Percentiles rank a stretch among this genome's conserved stretches.
Conservation (phyloP, 2,329 filamentous ascomycete species). For the Paecilomyces dactylethromorphus region DNA sequence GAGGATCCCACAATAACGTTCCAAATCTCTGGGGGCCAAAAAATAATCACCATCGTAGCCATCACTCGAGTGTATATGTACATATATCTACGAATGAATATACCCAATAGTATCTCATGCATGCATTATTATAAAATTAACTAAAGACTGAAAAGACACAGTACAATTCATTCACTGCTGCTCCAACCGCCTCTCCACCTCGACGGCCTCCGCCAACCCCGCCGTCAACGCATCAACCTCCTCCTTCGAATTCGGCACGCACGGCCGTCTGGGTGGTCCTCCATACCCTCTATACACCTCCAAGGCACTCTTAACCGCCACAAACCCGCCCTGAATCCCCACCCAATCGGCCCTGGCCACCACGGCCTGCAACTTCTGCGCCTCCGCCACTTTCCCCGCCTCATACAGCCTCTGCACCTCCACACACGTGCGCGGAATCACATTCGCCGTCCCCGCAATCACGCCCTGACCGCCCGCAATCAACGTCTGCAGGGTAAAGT, state of each 20-base stretch:
- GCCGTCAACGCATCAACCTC: constrained; percentile 26
- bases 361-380: constrained; percentile 67
- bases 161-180: background rate
- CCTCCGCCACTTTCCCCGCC: constrained; percentile 67
- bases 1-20: too few relatives aligned
- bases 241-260: constrained; percentile 40
- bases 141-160: background rate
- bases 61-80: too few relatives aligned
- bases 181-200: constrained; percentile 26
- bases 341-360: constrained; percentile 76
- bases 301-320: constrained; percentile 79
- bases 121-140: background rate
- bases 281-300: constrained; percentile 78
- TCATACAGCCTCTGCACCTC: constrained; percentile 71
- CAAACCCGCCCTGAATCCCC: constrained; percentile 73
- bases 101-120: background rate
- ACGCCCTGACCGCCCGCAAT: constrained; percentile 74
- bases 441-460: constrained; percentile 79
- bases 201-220: constrained; percentile 32
- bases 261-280: constrained; percentile 64
- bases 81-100: background rate
- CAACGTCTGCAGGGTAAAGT: constrained; percentile 79
- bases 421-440: constrained; percentile 75
- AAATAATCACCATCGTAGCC: too few relatives aligned
- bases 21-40: too few relatives aligned